Conservation (phyloP, 768 basidiomycete genomes). For the Aureoboletus auriporus region DNA sequence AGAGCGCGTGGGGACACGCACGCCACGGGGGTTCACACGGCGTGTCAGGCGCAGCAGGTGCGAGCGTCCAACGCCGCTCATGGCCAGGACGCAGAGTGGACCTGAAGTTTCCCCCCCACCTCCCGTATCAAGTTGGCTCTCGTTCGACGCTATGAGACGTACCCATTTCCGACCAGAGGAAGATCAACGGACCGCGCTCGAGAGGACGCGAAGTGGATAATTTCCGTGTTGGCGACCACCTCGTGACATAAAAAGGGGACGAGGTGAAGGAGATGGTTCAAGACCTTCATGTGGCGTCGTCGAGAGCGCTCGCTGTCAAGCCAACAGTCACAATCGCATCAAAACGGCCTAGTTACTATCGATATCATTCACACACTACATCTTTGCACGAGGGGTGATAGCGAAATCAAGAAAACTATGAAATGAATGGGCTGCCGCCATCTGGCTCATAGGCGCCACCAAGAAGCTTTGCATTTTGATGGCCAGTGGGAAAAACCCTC, state of each 20-base stretch:
- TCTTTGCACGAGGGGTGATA: no score
- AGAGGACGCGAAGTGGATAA: conserved; percentile 49
- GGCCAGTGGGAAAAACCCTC: conserved; percentile 8
- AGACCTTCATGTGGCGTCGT: conserved; percentile 14
- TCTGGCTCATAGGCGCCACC: conserved; percentile 10
- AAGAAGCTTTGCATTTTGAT: conserved; percentile 5
- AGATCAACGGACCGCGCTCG: conserved; percentile 17
- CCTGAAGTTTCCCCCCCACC: no score
- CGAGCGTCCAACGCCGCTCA: conserved; percentile 36
- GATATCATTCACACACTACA: no score
- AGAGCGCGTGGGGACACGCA: conserved; percentile 41
- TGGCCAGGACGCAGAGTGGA: conserved; percentile 34
- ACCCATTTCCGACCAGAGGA: conserved; percentile 28
- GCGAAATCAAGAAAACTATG: no score
- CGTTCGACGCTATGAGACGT: background rate
- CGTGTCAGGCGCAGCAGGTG: conserved; percentile 40
- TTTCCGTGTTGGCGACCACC: conserved; percentile 58
- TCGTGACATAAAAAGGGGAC: conserved; percentile 23
- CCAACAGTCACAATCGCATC: conserved; percentile 5
- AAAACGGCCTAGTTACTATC: no score
- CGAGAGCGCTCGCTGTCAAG: conserved; percentile 7
- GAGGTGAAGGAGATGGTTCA: conserved; percentile 5
- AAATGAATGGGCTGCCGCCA: conserved; percentile 2
- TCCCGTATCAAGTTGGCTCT: no score
- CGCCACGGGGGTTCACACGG: conserved; percentile 17